Evolutionary conservation across 164 flowering plant genomes (phyloP).

Genomic region (grape (Vitis vinifera)): DNA sequence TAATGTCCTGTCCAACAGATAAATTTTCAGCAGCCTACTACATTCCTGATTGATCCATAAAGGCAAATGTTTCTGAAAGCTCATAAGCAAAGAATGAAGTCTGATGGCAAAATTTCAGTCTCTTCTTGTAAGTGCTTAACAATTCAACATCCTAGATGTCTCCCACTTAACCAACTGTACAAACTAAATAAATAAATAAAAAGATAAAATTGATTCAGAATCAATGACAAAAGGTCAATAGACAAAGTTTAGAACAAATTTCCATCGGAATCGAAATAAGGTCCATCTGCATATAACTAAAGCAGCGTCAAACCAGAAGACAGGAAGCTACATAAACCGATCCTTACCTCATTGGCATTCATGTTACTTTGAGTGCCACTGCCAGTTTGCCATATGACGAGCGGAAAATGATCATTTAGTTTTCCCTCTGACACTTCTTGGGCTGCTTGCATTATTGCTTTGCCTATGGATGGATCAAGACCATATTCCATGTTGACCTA

Average conservation of each 20-base stretch:
- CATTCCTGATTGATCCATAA: not conserved
- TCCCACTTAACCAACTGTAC: not conserved
- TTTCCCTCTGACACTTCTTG: slow-evolving; percentile 98
- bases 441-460: slow-evolving; percentile 96
- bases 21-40: not conserved
- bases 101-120: not conserved
- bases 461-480: slow-evolving; percentile 91
- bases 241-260: not conserved
- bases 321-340: not conserved
- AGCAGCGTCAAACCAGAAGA: not conserved
- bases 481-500: slow-evolving; percentile 99
- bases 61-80: not conserved
- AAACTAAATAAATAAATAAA: not conserved
- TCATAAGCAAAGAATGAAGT: not conserved
- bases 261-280: not conserved
- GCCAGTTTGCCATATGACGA: slow-evolving; percentile 99
- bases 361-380: slow-evolving; percentile 99
- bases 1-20: too few species aligned
- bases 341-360: slow-evolving; percentile 96
- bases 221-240: not conserved
- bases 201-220: not conserved
- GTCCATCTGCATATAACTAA: not conserved
- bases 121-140: not conserved
- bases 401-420: slow-evolving; percentile 90
- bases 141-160: not conserved